Conservation (phyloP, 495 filamentous ascomycete genomes). For the Chaetomium cochliodes region DNA sequence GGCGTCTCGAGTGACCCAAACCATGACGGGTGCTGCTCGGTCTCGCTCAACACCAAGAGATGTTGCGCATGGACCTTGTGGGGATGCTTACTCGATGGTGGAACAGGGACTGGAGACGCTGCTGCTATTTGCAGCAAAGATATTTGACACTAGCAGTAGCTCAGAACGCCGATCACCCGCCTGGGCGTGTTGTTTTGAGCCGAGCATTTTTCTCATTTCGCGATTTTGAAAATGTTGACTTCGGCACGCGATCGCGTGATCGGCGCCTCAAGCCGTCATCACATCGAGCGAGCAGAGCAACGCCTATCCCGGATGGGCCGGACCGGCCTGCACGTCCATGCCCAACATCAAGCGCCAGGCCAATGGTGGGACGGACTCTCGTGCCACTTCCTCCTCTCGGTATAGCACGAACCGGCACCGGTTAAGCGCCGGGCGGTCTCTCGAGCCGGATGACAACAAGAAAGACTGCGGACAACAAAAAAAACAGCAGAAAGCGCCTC, state of each 20-base stretch:
- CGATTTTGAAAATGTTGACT: not conserved
- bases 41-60: not conserved
- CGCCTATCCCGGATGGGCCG: not conserved
- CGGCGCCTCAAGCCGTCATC: not conserved
- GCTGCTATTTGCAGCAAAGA: constrained; percentile 10
- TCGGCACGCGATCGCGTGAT: not conserved
- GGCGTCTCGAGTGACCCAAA: not conserved
- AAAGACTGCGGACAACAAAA: constrained; percentile 2
- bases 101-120: not conserved
- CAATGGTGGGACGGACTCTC: not conserved
- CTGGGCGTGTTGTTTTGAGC: not conserved
- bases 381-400: constrained; percentile 4
- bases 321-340: not conserved
- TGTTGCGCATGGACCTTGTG: not conserved
- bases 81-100: constrained; percentile 6
- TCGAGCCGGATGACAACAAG: not conserved
- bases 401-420: constrained; percentile 4
- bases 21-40: not conserved
- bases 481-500: not conserved
- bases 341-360: not conserved
- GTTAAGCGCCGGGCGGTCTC: not conserved
- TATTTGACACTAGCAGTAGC: not conserved
- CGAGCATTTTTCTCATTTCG: not conserved
- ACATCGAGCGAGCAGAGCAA: not conserved
- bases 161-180: not conserved